phyloP scores from a whole-genome alignment of 148 eudicot species.

The Chenopodium suecicum region DNA sequence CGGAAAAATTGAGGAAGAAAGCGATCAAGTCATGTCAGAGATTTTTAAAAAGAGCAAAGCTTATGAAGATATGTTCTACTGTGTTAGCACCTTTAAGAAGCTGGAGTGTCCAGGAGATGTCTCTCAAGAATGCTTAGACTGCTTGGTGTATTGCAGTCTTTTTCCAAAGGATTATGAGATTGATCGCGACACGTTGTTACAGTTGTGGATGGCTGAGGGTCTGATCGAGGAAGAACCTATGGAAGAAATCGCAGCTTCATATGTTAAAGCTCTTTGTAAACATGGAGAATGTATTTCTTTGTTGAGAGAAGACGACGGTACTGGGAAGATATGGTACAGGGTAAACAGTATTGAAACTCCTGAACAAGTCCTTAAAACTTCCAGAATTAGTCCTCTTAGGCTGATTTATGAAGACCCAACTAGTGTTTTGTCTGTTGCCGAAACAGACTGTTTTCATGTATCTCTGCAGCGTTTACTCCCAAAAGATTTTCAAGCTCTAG shows the following conservation, averaged over 20 bases:
- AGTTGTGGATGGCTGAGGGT: slow-evolving; percentile 24
- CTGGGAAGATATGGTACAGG: slow-evolving; percentile 21
- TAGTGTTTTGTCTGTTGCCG: neutral
- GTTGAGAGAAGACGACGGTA: slow-evolving; percentile 4
- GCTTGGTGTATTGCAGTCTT: neutral
- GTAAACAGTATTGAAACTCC: neutral
- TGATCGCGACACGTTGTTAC: slow-evolving; percentile 7
- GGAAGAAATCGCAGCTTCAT: slow-evolving; percentile 16
- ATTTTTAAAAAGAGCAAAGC: neutral
- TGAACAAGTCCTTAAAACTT: neutral
- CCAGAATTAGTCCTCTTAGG: neutral
- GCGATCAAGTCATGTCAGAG: neutral
- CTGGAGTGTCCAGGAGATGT: neutral
- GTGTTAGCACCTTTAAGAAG: neutral
- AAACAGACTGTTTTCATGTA: slow-evolving; percentile 1
- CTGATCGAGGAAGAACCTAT: neutral
- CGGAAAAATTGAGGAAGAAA: neutral
- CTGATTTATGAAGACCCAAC: neutral
- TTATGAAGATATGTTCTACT: neutral
- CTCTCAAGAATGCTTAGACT: neutral
- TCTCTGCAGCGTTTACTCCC: neutral
- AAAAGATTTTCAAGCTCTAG: neutral
- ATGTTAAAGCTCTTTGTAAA: neutral
- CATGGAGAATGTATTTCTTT: neutral
- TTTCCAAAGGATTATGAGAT: slow-evolving; percentile 16